Conservation (phyloP, 2,329 filamentous ascomycete genomes). For the Fusarium sp. region DNA sequence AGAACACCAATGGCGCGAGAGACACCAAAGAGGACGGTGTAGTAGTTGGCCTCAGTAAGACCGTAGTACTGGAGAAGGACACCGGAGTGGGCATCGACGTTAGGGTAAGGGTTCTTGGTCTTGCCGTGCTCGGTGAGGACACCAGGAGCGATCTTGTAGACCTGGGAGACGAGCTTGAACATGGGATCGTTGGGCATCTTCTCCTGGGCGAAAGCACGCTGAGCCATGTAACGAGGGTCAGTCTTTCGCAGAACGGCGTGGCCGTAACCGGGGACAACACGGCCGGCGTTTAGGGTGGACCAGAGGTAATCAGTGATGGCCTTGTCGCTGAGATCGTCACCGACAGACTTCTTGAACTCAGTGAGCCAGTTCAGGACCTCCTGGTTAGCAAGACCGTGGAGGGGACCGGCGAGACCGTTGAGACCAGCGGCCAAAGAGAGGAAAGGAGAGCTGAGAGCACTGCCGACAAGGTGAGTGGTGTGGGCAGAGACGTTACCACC, state of each 20-base stretch:
- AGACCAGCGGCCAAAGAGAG: slow-evolving; percentile 95
- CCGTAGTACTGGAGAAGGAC: slow-evolving; percentile 99
- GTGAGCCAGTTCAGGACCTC: slow-evolving; percentile 99
- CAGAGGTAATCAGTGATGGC: slow-evolving; percentile 99
- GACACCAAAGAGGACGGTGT: slow-evolving; percentile 99
- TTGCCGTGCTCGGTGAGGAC: slow-evolving; percentile 99
- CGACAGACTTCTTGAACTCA: slow-evolving; percentile 96
- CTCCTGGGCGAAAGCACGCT: slow-evolving; percentile 94
- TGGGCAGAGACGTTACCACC: slow-evolving; percentile 98
- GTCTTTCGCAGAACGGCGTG: slow-evolving; percentile 99
- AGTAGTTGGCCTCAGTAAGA: slow-evolving; percentile 98
- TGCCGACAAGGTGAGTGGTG: slow-evolving; percentile 98
- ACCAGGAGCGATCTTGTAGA: slow-evolving; percentile 99
- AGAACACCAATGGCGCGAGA: slow-evolving; percentile 98
- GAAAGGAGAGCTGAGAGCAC: slow-evolving; percentile 95
- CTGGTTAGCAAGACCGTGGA: slow-evolving; percentile 99
- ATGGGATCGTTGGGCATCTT: slow-evolving; percentile 97
- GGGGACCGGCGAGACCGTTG: slow-evolving; percentile 96
- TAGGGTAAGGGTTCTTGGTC: slow-evolving; percentile 99
- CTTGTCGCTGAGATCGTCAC: slow-evolving; percentile 94
- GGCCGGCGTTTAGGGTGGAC: slow-evolving; percentile 93
- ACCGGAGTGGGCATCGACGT: slow-evolving; percentile 98
- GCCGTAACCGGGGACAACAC: slow-evolving; percentile 97
- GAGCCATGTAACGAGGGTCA: slow-evolving; percentile 97
- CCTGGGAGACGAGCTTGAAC: slow-evolving; percentile 99